These are phyloP conservation scores for Zymoseptoria pseudotritici DNA, from an alignment of 2,329 filamentous ascomycete genomes.

Conservation along the genomic window DNA sequence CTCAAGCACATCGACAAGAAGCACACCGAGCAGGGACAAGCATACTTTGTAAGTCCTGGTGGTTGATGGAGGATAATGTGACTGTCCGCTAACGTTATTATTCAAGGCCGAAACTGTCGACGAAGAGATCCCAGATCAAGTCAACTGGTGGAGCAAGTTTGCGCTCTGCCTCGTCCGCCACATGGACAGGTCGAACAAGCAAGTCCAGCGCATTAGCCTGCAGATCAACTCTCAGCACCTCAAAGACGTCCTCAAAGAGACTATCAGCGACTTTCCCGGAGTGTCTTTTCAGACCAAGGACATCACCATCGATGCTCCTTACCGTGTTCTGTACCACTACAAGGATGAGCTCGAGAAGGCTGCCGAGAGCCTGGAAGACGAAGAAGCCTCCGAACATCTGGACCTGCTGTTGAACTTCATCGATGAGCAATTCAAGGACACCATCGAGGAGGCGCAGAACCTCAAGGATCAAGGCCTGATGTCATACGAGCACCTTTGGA, in stretches of 20 bases:
- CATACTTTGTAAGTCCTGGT: constrained; percentile 12
- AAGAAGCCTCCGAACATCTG: constrained; percentile 28
- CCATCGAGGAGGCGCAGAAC: constrained; percentile 26
- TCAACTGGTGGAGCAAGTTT: constrained; percentile 21
- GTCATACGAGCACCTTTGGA: constrained; percentile 38
- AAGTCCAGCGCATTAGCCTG: constrained; percentile 16
- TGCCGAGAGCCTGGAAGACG: constrained; percentile 14
- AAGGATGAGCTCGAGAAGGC: constrained; percentile 21
- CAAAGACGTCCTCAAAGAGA: constrained; percentile 24
- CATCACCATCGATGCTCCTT: constrained; percentile 23
- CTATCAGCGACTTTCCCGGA: constrained; percentile 21
- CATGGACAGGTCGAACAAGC: constrained; percentile 12
- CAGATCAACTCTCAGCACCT: constrained; percentile 26
- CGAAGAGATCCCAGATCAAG: constrained; percentile 23
- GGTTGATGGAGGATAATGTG: background rate
- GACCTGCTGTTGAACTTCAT: constrained; percentile 29
- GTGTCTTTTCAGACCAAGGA: constrained; percentile 27
- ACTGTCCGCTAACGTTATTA: background rate
- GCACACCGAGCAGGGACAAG: constrained; percentile 21
- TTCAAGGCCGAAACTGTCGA: constrained; percentile 18
- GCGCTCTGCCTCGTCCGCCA: constrained; percentile 17
- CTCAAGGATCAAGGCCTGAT: constrained; percentile 23
- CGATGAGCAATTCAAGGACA: constrained; percentile 19
- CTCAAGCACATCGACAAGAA: constrained; percentile 23
- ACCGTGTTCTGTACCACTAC: constrained; percentile 25